Base-by-base conservation (phyloP, 352 stramenopile species). In the Phytophthora foliorum region DNA sequence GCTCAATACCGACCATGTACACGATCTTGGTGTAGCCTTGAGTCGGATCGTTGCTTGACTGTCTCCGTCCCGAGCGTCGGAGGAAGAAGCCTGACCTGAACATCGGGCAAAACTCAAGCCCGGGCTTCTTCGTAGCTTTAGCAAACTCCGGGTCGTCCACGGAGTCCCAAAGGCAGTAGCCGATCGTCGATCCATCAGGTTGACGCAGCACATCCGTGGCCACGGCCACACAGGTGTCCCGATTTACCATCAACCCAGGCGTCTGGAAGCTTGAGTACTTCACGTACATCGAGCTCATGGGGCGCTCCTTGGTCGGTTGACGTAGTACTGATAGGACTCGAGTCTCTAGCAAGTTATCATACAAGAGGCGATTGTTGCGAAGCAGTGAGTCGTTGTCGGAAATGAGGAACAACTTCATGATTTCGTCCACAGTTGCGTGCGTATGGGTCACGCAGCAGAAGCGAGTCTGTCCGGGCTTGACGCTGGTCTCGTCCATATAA, bases 141-240 rank as follows among this genome's bases (percentile, higher is more conserved):
- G 49, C 55, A 19, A 84, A 81, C 44, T 76, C 67, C 2, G 52
- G 59, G 16, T 77, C 69, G 19, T 87, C 71, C 32, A 90, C 72
- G 9, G 80, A 88, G 55, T 90, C 78, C 82, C 80, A 88, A 13
- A 90, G 71, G 55, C 82, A 88, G 55, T 88, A 90, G 52, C 77
- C 82, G 39, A 88, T 79, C 0, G 73, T 84, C 1, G 80, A 81
- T 17, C 78, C 75, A 39, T 86, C 64, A 29, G 75, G 46, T 51
- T 80, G 68, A 6, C 21, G 61, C 41, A 82, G 71, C 36, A 77
- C 55, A 10, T 84, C 72, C 2, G 77, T 84, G 22, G 77, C 73
- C 21, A 77, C 58, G 14, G 71, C 62, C 22, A 77, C 29, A 39
- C 72, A 78, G 41, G 80, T 49, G 31, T 80, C 74, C 54, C 67